phyloP scores from a whole-genome alignment of 2,329 filamentous ascomycete species.

The Seiridium unicorne region DNA sequence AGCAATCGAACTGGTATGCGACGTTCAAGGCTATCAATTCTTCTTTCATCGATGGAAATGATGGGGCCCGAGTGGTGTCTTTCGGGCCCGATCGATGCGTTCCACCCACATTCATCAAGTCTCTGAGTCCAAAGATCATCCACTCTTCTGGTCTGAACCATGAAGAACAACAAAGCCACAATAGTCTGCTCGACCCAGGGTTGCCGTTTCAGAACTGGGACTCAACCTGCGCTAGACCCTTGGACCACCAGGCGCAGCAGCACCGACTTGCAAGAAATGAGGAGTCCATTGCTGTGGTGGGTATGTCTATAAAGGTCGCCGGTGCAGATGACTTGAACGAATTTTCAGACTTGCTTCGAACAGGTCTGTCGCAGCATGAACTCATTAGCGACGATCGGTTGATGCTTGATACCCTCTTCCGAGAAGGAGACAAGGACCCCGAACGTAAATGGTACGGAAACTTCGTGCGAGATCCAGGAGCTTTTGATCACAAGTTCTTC shows the following conservation, averaged over 20 bases:
- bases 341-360: conserved; percentile 28
- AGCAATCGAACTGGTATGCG: too few species aligned
- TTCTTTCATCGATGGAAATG: too few species aligned
- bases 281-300: conserved; percentile 31
- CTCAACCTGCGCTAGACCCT: too few species aligned
- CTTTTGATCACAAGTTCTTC: conserved; percentile 26
- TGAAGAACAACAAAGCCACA: neutral
- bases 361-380: conserved; percentile 28
- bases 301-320: conserved; percentile 31
- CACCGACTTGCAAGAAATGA: too few species aligned
- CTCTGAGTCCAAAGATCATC: neutral
- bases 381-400: conserved; percentile 20
- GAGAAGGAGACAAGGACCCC: conserved; percentile 13
- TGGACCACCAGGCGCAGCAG: too few species aligned
- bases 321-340: conserved; percentile 32
- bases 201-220: too few species aligned
- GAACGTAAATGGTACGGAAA: conserved; percentile 25
- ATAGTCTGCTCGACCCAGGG: too few species aligned
- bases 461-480: conserved; percentile 20
- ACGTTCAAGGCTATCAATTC: too few species aligned
- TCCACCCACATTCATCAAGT: conserved; percentile 20
- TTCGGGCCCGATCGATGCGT: conserved; percentile 36
- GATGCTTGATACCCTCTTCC: conserved; percentile 15
- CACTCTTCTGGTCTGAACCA: neutral
- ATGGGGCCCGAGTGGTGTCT: conserved; percentile 19